Conservation (phyloP, 1,284 basidiomycete species). For the Trichosporon sp. region DNA sequence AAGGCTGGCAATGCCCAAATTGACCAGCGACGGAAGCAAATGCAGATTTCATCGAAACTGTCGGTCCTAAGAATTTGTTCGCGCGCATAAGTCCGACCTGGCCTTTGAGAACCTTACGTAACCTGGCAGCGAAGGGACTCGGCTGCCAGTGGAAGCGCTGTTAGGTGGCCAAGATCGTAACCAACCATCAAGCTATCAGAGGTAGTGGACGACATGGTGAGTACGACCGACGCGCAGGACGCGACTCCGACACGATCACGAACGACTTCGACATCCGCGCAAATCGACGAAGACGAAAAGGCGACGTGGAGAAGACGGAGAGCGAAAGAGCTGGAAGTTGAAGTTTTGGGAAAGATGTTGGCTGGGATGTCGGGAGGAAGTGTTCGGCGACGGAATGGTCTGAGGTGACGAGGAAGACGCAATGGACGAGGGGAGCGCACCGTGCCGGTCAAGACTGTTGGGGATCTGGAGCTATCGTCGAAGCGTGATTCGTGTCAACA, state of each 20-base stretch:
- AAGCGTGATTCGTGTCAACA: conserved; percentile 1
- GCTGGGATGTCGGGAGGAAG: not conserved
- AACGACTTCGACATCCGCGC: conserved; percentile 8
- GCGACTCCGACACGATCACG: conserved; percentile 16
- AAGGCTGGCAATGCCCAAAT: too few species aligned
- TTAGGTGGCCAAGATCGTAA: conserved; percentile 24
- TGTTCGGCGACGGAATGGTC: not conserved
- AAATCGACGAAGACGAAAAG: conserved; percentile 8
- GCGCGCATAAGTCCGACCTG: too few species aligned
- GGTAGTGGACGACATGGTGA: conserved; percentile 34
- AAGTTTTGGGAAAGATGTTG: not conserved
- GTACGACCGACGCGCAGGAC: conserved; percentile 18
- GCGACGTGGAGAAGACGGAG: not conserved
- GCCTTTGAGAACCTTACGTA: not conserved
- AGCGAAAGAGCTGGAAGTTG: not conserved
- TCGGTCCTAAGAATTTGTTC: too few species aligned
- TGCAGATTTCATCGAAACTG: too few species aligned
- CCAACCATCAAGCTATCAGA: conserved; percentile 25
- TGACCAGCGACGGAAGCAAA: too few species aligned
- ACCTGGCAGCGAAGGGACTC: not conserved
- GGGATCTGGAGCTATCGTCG: not conserved
- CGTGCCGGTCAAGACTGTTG: not conserved
- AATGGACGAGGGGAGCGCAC: not conserved
- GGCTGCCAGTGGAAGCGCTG: conserved; percentile 8
- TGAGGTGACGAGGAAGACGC: not conserved